Evolutionary conservation across 768 basidiomycete genomes (phyloP).

Genomic region (Naganishia vishniacii): DNA sequence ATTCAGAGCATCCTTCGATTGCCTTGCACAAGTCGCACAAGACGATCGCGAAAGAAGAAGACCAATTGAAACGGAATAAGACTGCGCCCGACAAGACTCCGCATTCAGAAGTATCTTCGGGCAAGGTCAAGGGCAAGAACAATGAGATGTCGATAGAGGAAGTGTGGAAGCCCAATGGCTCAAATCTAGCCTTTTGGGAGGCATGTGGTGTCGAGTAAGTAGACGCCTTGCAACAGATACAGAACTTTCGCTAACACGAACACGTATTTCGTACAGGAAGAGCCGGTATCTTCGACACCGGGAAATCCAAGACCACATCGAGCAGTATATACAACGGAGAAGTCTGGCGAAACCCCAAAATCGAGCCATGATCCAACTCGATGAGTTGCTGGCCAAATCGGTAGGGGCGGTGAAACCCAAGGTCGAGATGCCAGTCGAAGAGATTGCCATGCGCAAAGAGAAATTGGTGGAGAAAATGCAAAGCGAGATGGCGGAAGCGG

Average conservation of each 20-base stretch:
- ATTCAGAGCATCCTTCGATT: conserved; percentile 9
- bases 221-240: too few relatives aligned
- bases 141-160: conserved; percentile 61
- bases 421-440: conserved; percentile 45
- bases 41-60: conserved; percentile 66
- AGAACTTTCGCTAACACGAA: background rate
- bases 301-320: conserved; percentile 48
- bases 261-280: background rate
- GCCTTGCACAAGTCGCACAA: conserved; percentile 30
- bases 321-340: conserved; percentile 60
- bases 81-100: conserved; percentile 28
- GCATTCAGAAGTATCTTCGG: conserved; percentile 35
- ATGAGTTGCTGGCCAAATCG: conserved; percentile 50
- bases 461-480: conserved; percentile 49
- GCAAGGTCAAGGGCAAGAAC: conserved; percentile 52
- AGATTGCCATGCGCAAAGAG: conserved; percentile 34
- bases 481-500: conserved; percentile 42
- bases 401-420: conserved; percentile 44
- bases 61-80: conserved; percentile 56
- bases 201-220: conserved; percentile 62
- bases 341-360: conserved; percentile 54
- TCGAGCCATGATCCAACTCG: conserved; percentile 66
- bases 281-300: conserved; percentile 7
- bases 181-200: conserved; percentile 60
- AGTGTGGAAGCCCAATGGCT: conserved; percentile 68